Conservation (phyloP, 2,329 filamentous ascomycete genomes). For the Coccinonectria pachysandricola region DNA sequence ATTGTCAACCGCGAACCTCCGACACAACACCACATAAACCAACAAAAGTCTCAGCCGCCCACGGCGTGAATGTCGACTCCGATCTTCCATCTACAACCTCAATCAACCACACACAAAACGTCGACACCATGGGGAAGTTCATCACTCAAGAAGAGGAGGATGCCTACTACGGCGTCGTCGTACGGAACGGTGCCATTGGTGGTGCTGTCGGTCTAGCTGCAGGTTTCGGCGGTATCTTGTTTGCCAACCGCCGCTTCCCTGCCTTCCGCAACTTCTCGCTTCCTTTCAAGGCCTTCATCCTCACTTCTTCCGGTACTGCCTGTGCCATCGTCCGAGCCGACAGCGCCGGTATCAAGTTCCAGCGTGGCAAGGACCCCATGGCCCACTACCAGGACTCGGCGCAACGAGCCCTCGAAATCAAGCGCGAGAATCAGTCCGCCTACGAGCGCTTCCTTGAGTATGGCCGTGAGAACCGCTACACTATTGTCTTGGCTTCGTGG, state of each 20-base stretch:
- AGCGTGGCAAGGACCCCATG: constrained; percentile 58
- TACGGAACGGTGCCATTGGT: constrained; percentile 71
- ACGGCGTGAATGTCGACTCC: too few relatives aligned
- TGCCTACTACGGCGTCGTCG: constrained; percentile 70
- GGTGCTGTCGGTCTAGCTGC: constrained; percentile 56
- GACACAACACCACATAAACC: constrained; percentile 1
- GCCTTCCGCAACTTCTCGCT: constrained; percentile 74
- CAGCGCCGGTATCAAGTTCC: constrained; percentile 53
- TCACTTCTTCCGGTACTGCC: constrained; percentile 74
- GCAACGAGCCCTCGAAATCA: constrained; percentile 43
- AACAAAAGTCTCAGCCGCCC: too few relatives aligned
- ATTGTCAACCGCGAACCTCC: not conserved
- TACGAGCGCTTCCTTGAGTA: constrained; percentile 58
- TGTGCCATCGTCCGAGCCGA: constrained; percentile 83
- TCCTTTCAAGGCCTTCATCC: constrained; percentile 84
- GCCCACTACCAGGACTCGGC: constrained; percentile 55
- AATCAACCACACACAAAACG: too few relatives aligned
- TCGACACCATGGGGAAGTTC: too few relatives aligned
- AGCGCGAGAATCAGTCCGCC: constrained; percentile 44
- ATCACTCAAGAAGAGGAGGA: constrained; percentile 87
- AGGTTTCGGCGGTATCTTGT: constrained; percentile 58
- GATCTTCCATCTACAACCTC: constrained; percentile 5
- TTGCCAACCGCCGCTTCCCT: constrained; percentile 60
- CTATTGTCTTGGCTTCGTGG: constrained; percentile 76
- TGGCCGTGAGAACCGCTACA: constrained; percentile 73